Evolutionary conservation across 1,284 basidiomycete genomes (phyloP), one percentile per base, ranked within the genome.

Genomic region (Naganishia sp.): DNA sequence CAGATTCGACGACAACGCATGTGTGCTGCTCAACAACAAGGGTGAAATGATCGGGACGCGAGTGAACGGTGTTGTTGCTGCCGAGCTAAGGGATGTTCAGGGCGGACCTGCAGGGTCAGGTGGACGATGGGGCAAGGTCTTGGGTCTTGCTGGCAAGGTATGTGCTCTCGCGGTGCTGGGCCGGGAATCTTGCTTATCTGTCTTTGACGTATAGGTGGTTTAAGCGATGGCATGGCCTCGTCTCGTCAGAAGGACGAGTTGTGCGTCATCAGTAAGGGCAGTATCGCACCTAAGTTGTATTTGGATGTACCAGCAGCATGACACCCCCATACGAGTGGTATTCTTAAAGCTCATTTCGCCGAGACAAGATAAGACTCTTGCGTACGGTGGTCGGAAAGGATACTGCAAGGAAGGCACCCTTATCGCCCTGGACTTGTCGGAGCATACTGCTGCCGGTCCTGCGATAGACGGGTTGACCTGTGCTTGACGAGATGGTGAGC

Each of bases 1-100:
- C 73, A 86, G 92, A 57, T 99, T 99, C 80, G 96, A 99, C 81
- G 96, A 99, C 84, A 98, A 98, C 76, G 96, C 96, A 0, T 94
- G 89, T 41, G 94, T 99, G 1, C 82, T 99, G 35, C 80, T 99
- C 68, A 99, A 99, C 81, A 92, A 92, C 83, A 98, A 97, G 82
- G 87, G 89, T 72, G 95, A 99, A 81, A 93, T 98, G 88, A 78
- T 98, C 68, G 95, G 94, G 7, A 96, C 94, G 67, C 87, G 95
- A 73, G 92, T 99, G 70, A 90, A 90, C 74, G 94, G 95, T 0
- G 88, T 95, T 46, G 94, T 98, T 21, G 93, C 90, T 68, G 88
- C 89, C 4, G 94, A 97, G 75, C 79, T 98, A 74, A 84, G 93
- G 71, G 74, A 77, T 67, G 50, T 72, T n/a, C 70, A 69, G 31